These are phyloP conservation scores for Rhizopus sp. DNA, from an alignment of 371 early-diverging fungal species.

Conservation along the genomic window DNA sequence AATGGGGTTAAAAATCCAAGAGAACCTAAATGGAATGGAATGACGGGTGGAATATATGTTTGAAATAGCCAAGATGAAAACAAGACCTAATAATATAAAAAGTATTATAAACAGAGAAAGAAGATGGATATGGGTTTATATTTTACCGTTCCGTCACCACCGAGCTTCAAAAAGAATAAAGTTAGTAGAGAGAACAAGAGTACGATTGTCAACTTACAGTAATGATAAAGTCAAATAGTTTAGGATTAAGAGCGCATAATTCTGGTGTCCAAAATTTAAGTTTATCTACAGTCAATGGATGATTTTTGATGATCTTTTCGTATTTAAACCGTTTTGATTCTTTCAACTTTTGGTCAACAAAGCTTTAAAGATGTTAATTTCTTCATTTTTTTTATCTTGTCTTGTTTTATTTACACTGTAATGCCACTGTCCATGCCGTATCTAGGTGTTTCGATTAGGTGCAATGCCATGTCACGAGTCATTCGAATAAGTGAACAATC, in stretches of 20 bases:
- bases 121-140: slow-evolving; percentile 52
- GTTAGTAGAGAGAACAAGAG: slow-evolving; percentile 16
- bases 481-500: slow-evolving; percentile 74
- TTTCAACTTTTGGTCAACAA: slow-evolving; percentile 70
- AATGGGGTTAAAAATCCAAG: slow-evolving; percentile 93
- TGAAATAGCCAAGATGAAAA: slow-evolving; percentile 94
- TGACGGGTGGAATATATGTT: slow-evolving; percentile 84
- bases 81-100: slow-evolving; percentile 64
- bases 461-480: slow-evolving; percentile 80
- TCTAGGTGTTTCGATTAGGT: slow-evolving; percentile 67
- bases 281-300: slow-evolving; percentile 28
- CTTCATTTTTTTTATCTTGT: too few species aligned
- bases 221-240: slow-evolving; percentile 79
- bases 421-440: slow-evolving; percentile 54
- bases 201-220: slow-evolving; percentile 59
- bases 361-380: slow-evolving; percentile 32
- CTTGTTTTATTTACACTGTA: slow-evolving; percentile 53
- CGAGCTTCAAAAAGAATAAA: slow-evolving; percentile 51
- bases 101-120: slow-evolving; percentile 70
- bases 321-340: slow-evolving; percentile 60
- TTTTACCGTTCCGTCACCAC: slow-evolving; percentile 89
- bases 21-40: slow-evolving; percentile 90
- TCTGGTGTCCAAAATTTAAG: slow-evolving; percentile 82
- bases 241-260: slow-evolving; percentile 66
- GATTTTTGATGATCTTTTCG: slow-evolving; percentile 33